These are phyloP conservation scores for Tilletia setariae DNA, from an alignment of 1,284 basidiomycete species.

Conservation along the genomic window DNA sequence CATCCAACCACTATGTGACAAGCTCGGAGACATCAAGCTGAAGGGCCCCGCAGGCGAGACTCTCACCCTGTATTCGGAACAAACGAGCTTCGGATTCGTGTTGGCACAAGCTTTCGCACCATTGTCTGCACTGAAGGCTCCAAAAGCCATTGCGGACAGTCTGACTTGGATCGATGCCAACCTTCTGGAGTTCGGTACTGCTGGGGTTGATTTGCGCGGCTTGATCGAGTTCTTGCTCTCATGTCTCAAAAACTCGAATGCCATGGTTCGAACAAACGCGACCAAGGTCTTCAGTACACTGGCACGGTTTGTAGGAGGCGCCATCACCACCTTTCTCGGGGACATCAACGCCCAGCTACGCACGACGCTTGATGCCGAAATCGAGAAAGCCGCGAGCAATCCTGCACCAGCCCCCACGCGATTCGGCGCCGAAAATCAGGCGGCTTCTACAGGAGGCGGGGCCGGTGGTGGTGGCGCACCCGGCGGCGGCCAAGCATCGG, in stretches of 20 bases:
- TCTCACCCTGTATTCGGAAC: constrained; percentile 77
- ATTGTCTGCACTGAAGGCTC: constrained; percentile 66
- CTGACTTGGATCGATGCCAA: constrained; percentile 83
- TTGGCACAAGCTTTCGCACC: constrained; percentile 67
- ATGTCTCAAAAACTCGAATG: constrained; percentile 88
- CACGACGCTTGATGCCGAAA: constrained; percentile 85
- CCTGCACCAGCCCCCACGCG: constrained; percentile 71
- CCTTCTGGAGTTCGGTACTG: constrained; percentile 87
- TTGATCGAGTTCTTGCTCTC: constrained; percentile 87
- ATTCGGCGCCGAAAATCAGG: constrained; percentile 29
- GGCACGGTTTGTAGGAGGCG: constrained; percentile 83
- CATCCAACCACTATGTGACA: constrained; percentile 83
- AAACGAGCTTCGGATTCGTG: constrained; percentile 89
- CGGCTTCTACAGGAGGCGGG: constrained; percentile 65
- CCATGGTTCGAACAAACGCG: constrained; percentile 87
- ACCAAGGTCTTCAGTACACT: constrained; percentile 89
- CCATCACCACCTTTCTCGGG: constrained; percentile 84
- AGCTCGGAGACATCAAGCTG: constrained; percentile 91
- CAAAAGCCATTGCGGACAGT: constrained; percentile 92
- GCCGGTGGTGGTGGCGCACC: constrained; percentile 58
- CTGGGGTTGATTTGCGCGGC: constrained; percentile 75
- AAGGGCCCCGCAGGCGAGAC: constrained; percentile 96
- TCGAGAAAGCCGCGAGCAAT: constrained; percentile 85
- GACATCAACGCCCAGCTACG: constrained; percentile 92
- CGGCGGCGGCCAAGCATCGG: constrained; percentile 30